These are phyloP conservation scores for Pythium pyrilobum DNA, from an alignment of 352 stramenopile species.

Conservation along the genomic window DNA sequence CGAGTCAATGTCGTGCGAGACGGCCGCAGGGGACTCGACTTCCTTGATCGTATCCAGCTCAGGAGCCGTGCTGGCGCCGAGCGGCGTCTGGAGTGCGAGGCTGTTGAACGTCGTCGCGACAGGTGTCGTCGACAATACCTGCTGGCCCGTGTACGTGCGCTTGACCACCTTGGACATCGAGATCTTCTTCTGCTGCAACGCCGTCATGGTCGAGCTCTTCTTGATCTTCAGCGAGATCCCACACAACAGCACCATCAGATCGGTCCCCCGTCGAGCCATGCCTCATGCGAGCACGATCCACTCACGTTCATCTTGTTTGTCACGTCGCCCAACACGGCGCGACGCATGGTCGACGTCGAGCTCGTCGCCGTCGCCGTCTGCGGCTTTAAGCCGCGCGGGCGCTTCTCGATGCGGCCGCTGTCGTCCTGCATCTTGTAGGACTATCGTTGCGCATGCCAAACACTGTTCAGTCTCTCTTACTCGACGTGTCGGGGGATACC, in stretches of 20 bases:
- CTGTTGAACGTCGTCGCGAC: conserved; percentile 32
- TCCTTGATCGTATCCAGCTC: conserved; percentile 23
- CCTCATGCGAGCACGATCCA: background rate
- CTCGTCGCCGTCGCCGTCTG: conserved; percentile 9
- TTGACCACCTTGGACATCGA: conserved; percentile 32
- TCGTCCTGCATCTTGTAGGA: conserved; percentile 45
- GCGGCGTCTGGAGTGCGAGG: conserved; percentile 25
- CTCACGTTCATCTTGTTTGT: conserved; percentile 74
- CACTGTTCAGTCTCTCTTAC: too few relatives aligned
- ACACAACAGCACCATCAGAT: too few relatives aligned
- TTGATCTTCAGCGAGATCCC: conserved; percentile 44
- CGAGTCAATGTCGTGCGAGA: conserved; percentile 65
- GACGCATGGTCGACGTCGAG: conserved; percentile 20
- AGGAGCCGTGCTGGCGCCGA: conserved; percentile 7
- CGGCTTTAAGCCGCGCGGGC: conserved; percentile 43
- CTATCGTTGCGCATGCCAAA: too few relatives aligned
- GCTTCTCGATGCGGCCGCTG: conserved; percentile 43
- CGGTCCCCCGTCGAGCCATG: background rate
- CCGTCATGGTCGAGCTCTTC: conserved; percentile 44
- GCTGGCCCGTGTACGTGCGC: conserved; percentile 18
- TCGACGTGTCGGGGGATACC: too few relatives aligned
- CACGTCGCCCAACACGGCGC: conserved; percentile 51
- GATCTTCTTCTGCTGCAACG: conserved; percentile 46
- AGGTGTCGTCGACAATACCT: conserved; percentile 23
- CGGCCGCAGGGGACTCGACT: conserved; percentile 13